phyloP scores from a whole-genome alignment of 2,329 filamentous ascomycete genomes.

The Dryadomyces sulphureus region DNA sequence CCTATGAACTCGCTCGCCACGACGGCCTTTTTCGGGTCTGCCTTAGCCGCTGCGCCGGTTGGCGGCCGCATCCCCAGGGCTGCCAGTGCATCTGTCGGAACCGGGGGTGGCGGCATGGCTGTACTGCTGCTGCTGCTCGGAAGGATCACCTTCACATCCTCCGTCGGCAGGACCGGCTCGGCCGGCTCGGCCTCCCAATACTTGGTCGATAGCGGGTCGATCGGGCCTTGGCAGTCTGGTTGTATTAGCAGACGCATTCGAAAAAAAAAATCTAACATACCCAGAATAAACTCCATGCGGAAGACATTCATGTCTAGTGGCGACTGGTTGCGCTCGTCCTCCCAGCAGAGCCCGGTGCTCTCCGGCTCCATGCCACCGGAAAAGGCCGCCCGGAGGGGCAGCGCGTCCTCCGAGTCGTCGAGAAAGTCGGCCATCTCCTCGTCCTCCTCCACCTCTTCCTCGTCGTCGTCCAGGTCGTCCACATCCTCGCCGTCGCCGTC shows the following conservation, averaged over 20 bases:
- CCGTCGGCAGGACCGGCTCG: not conserved
- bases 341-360: conserved; percentile 73
- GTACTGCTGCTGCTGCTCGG: not conserved
- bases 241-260: no score
- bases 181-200: conserved; percentile 51
- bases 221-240: conserved; percentile 34
- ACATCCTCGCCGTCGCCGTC: conserved; percentile 59
- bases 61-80: conserved; percentile 2
- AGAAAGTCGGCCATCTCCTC: conserved; percentile 84
- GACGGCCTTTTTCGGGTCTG: conserved; percentile 17
- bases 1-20: conserved; percentile 45
- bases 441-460: conserved; percentile 54
- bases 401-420: conserved; percentile 67
- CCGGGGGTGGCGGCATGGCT: conserved; percentile 11
- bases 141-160: not conserved
- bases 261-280: no score
- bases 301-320: conserved; percentile 41
- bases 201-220: conserved; percentile 69
- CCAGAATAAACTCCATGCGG: conserved; percentile 60
- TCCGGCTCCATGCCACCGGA: conserved; percentile 60
- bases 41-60: not conserved
- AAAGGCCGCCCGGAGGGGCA: conserved; percentile 39
- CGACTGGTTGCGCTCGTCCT: conserved; percentile 37
- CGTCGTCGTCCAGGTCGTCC: conserved; percentile 53
- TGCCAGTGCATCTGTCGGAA: conserved; percentile 11